A percentile compares a stretch with the other conserved stretches of the same genome.
Conservation (phyloP, 1,139 yeast species). For the Geotrichum europaeum region DNA sequence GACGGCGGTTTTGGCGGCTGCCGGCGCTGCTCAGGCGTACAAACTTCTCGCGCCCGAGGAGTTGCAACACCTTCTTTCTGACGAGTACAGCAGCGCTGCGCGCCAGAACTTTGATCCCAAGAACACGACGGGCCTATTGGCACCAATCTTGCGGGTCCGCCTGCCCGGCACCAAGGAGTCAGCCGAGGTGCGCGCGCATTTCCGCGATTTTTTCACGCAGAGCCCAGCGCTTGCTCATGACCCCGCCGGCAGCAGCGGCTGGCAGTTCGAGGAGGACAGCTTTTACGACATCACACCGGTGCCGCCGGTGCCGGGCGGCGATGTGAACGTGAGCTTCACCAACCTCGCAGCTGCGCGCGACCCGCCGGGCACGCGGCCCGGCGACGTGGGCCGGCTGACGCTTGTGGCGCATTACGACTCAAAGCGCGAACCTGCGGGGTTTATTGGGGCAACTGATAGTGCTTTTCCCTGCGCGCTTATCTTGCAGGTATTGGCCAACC, state of each 20-base stretch:
- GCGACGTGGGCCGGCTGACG: slow-evolving; percentile 34
- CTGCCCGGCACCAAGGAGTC: slow-evolving; percentile 45
- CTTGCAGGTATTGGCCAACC: slow-evolving; percentile 40
- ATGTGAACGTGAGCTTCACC: slow-evolving; percentile 38
- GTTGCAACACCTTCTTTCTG: neutral
- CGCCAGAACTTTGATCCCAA: slow-evolving; percentile 12
- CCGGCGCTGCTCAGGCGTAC: neutral
- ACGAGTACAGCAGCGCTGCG: neutral
- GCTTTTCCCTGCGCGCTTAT: slow-evolving; percentile 53
- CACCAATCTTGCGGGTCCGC: slow-evolving; percentile 36
- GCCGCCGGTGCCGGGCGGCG: slow-evolving; percentile 6
- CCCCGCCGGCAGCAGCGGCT: slow-evolving; percentile 19
- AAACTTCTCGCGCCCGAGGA: neutral
- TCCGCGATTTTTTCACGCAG: slow-evolving; percentile 27
- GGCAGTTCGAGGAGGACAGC: slow-evolving; percentile 40
- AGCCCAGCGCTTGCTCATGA: neutral
- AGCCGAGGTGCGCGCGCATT: slow-evolving; percentile 37
- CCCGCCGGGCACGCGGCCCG: slow-evolving; percentile 26
- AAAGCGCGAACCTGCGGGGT: slow-evolving; percentile 44
- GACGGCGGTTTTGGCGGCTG: neutral
- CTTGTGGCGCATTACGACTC: slow-evolving; percentile 55
- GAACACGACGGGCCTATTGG: slow-evolving; percentile 27
- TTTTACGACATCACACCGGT: slow-evolving; percentile 38
- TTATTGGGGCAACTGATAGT: slow-evolving; percentile 54
- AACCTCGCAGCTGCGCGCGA: slow-evolving; percentile 40